Evolutionary conservation across 1,284 basidiomycete genomes (phyloP).

Genomic region (Anthracocystis setariae): DNA sequence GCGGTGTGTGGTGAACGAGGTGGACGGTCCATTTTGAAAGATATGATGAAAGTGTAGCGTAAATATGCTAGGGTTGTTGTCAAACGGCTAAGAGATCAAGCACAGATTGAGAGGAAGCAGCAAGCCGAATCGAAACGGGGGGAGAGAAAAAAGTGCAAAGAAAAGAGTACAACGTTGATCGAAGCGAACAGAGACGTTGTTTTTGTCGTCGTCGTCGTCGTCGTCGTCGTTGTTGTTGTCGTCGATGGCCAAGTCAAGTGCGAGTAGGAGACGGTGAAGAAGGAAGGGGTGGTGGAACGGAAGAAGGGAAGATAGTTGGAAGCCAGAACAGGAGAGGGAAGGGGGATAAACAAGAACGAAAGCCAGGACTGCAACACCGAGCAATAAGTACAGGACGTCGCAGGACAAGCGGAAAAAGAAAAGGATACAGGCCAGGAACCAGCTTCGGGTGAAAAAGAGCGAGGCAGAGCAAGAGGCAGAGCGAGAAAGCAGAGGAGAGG

Average conservation of each 20-base stretch:
- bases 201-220: no score
- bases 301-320: not conserved
- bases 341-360: not conserved
- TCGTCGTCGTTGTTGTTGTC: no score
- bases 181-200: no score
- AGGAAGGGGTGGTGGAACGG: not conserved
- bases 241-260: no score
- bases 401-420: not conserved
- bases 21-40: conserved; percentile 20
- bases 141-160: no score
- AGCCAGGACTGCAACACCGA: not conserved
- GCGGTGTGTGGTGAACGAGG: conserved; percentile 18
- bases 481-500: not conserved
- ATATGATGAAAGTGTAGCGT: not conserved
- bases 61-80: no score
- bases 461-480: not conserved
- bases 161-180: no score
- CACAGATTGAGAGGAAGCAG: no score
- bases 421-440: no score
- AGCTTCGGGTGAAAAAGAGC: no score
- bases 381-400: not conserved
- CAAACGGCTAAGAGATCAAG: not conserved
- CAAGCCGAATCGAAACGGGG: no score
- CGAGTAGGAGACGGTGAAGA: not conserved
- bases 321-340: not conserved